These are phyloP conservation scores for Herpotrichia juniperi DNA, from an alignment of 2,329 filamentous ascomycete species.

Conservation along the genomic window DNA sequence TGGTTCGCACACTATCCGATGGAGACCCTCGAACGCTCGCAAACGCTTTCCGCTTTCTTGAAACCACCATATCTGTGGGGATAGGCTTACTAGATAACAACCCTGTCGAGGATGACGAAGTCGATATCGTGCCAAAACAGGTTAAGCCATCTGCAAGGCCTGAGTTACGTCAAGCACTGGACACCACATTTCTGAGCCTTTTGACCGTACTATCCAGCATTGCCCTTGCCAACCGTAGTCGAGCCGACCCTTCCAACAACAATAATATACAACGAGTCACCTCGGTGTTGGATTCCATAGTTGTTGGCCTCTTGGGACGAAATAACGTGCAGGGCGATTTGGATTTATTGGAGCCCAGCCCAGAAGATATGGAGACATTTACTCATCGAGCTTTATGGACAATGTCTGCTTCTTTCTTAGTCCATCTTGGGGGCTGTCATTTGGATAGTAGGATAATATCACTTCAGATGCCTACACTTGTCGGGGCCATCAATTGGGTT, in stretches of 20 bases:
- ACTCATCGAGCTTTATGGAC: constrained; percentile 36
- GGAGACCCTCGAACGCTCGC: constrained; percentile 28
- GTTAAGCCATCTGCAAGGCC: constrained; percentile 30
- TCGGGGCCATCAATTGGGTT: constrained; percentile 27
- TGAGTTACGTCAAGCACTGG: constrained; percentile 39
- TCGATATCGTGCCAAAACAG: constrained; percentile 22
- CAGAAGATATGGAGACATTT: constrained; percentile 34
- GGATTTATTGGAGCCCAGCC: constrained; percentile 24
- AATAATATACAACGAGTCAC: constrained; percentile 22
- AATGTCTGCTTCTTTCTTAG: constrained; percentile 29
- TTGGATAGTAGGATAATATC: constrained; percentile 5
- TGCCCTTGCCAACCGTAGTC: constrained; percentile 23
- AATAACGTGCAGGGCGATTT: constrained; percentile 30
- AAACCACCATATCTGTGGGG: constrained; percentile 34
- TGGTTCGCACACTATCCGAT: constrained; percentile 41
- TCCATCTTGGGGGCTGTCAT: constrained; percentile 25
- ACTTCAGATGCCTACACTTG: constrained; percentile 15
- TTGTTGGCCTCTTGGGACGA: constrained; percentile 29
- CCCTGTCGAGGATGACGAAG: constrained; percentile 23
- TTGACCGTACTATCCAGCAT: constrained; percentile 42
- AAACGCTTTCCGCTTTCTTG: constrained; percentile 36
- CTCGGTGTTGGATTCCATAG: constrained; percentile 29
- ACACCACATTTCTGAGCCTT: constrained; percentile 43
- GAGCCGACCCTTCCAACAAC: constrained; percentile 24
- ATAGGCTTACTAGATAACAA: constrained; percentile 35